These are phyloP conservation scores for Kluyveromyces marxianus DNA, from an alignment of 1,139 yeast genomes.

Conservation along the genomic window DNA sequence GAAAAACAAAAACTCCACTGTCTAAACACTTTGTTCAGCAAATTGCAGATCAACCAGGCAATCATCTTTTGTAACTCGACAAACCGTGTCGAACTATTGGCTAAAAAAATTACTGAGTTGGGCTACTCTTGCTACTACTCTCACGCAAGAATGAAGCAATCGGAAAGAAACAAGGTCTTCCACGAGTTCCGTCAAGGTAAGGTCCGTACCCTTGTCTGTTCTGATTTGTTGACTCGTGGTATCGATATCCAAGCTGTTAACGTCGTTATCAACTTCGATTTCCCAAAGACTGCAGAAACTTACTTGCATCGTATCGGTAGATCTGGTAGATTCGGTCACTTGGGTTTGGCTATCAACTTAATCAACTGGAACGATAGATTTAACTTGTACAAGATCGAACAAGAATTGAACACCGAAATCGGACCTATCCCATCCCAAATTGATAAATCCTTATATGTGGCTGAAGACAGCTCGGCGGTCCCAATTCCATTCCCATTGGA, in stretches of 20 bases:
- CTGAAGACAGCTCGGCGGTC: constrained; percentile 65
- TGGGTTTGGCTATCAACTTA: constrained; percentile 93
- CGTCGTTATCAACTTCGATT: constrained; percentile 94
- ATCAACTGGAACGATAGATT: constrained; percentile 97
- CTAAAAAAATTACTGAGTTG: constrained; percentile 90
- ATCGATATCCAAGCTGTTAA: constrained; percentile 98
- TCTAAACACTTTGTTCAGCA: constrained; percentile 87
- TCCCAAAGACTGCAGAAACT: constrained; percentile 97
- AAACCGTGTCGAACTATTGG: constrained; percentile 88
- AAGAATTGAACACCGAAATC: constrained; percentile 95
- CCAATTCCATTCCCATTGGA: constrained; percentile 83
- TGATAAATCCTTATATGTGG: constrained; percentile 83
- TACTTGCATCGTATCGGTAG: constrained; percentile 98
- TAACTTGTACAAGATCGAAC: constrained; percentile 89
- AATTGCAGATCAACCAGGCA: constrained; percentile 90
- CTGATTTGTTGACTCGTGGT: constrained; percentile 96
- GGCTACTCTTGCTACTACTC: constrained; percentile 96
- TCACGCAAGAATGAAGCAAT: constrained; percentile 97
- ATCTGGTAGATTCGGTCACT: constrained; percentile 97
- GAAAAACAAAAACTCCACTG: constrained; percentile 95
- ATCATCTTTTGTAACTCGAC: constrained; percentile 96
- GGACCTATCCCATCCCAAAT: constrained; percentile 91
- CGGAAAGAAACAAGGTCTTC: constrained; percentile 94
- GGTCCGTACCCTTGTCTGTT: constrained; percentile 93
- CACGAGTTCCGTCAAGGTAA: constrained; percentile 98